A percentile compares a stretch with the other conserved stretches of the same genome.
These are phyloP conservation scores for Diacronema lutheri DNA, from an alignment of 78 protist genomes.

Conservation along the genomic window DNA sequence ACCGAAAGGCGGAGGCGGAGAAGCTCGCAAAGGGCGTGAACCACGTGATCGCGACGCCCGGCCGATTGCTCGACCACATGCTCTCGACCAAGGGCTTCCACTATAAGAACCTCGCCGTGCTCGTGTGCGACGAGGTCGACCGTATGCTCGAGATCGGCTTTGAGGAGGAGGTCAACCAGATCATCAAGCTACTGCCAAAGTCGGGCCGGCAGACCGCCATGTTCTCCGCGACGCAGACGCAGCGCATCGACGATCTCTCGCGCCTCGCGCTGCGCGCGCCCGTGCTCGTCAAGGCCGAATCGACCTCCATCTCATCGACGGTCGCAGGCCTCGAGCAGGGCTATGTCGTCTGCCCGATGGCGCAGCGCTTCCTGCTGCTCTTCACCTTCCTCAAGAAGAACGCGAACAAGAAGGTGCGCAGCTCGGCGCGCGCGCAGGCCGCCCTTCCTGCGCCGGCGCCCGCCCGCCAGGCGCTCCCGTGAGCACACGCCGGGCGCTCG, in stretches of 20 bases:
- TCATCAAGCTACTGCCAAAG: slow-evolving; percentile 84
- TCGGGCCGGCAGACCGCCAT: slow-evolving; percentile 88
- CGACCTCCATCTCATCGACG: background rate
- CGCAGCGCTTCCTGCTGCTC: slow-evolving; percentile 89
- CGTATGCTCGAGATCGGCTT: slow-evolving; percentile 88
- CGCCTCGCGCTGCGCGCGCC: slow-evolving; percentile 57
- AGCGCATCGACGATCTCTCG: slow-evolving; percentile 87
- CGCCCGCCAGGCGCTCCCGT: background rate
- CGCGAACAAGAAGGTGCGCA: slow-evolving; percentile 56
- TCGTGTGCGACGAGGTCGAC: slow-evolving; percentile 98
- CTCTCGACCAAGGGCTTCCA: slow-evolving; percentile 71
- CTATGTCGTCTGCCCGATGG: slow-evolving; percentile 86
- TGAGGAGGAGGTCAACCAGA: slow-evolving; percentile 94
- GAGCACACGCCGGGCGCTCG: background rate
- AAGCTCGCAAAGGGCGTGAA: slow-evolving; percentile 91
- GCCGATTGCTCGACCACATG: slow-evolving; percentile 97
- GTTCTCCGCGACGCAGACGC: slow-evolving; percentile 97
- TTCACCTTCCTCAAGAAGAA: slow-evolving; percentile 95
- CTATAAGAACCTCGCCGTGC: slow-evolving; percentile 76
- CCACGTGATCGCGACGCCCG: slow-evolving; percentile 97
- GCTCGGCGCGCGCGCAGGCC: background rate
- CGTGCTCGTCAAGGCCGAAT: background rate
- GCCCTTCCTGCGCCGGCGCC: background rate
- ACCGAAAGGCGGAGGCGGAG: slow-evolving; percentile 74
- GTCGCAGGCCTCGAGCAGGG: slow-evolving; percentile 62